Percentiles rank a stretch among this genome's conserved stretches.
Conservation (phyloP, 169 alveolate species). For the Toxoplasma gondii region DNA sequence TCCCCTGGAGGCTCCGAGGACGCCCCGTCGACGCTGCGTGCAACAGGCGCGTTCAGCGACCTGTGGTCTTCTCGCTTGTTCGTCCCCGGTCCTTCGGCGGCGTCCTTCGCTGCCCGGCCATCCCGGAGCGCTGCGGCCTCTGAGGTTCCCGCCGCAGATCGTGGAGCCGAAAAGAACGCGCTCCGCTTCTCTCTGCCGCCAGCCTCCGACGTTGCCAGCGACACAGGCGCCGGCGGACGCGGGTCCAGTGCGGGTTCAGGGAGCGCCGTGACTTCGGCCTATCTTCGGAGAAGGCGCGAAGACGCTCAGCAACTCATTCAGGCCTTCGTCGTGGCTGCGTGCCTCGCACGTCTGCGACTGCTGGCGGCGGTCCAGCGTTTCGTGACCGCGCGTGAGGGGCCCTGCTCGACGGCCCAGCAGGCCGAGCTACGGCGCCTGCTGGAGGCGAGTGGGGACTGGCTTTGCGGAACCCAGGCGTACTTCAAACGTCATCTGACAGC, state of each 20-base stretch:
- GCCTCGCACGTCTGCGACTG: background rate
- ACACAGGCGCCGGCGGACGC: too few relatives aligned
- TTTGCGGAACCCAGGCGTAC: background rate
- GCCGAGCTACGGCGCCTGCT: background rate
- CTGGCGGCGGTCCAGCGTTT: background rate
- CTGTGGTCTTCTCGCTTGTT: conserved; percentile 24
- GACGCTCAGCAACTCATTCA: conserved; percentile 14
- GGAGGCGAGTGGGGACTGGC: background rate
- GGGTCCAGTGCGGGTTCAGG: too few relatives aligned
- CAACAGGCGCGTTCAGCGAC: background rate
- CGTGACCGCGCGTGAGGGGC: background rate
- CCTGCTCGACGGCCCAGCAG: background rate
- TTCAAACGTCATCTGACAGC: background rate
- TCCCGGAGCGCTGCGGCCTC: background rate
- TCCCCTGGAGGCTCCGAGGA: background rate
- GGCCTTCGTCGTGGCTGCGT: conserved; percentile 1
- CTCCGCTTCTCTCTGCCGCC: background rate
- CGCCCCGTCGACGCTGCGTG: background rate
- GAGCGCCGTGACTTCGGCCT: background rate
- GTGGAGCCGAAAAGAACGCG: background rate
- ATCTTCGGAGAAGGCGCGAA: background rate
- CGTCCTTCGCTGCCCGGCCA: background rate
- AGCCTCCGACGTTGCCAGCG: too few relatives aligned
- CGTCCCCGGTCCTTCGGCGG: conserved; percentile 1
- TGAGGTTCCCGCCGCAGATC: background rate